Evolutionary conservation across 2,329 filamentous ascomycete genomes (phyloP).

Genomic region (Paecilomyces sp.): DNA sequence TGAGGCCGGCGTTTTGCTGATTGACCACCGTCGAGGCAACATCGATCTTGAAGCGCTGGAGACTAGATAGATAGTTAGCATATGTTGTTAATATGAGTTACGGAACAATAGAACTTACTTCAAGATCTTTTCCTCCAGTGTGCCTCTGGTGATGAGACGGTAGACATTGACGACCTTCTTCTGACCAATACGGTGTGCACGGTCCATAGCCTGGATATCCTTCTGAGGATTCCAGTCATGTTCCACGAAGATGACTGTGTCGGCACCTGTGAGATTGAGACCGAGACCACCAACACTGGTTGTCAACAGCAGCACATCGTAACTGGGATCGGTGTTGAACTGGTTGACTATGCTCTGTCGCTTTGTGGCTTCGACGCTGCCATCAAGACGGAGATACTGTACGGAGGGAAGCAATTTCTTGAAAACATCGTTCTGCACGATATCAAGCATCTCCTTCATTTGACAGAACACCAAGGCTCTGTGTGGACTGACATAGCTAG

Average conservation of each 20-base stretch:
- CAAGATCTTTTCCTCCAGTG: conserved; percentile 96
- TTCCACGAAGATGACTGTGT: conserved; percentile 98
- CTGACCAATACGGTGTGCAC: conserved; percentile 94
- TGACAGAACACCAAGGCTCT: conserved; percentile 96
- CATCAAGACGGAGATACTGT: conserved; percentile 89
- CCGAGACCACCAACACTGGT: conserved; percentile 93
- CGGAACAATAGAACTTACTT: conserved; percentile 45
- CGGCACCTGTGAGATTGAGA: conserved; percentile 89
- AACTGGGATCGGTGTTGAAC: conserved; percentile 96
- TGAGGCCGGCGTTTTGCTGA: conserved; percentile 92
- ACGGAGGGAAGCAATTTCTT: conserved; percentile 87
- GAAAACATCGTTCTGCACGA: conserved; percentile 91
- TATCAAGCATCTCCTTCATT: conserved; percentile 99
- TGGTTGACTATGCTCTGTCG: conserved; percentile 97
- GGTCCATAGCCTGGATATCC: conserved; percentile 97
- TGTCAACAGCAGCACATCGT: conserved; percentile 87
- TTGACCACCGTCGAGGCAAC: conserved; percentile 97
- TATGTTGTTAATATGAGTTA: conserved; percentile 1
- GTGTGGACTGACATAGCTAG: conserved; percentile 87
- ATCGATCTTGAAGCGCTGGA: conserved; percentile 99
- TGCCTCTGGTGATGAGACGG: conserved; percentile 89
- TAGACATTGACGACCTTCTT: conserved; percentile 99
- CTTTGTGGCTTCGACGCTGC: conserved; percentile 83
- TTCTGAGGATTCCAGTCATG: conserved; percentile 99
- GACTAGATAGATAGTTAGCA: conserved; percentile 41